Base-by-base conservation (phyloP, 1,284 basidiomycete genomes). In the Ceratobasidium sp. region DNA sequence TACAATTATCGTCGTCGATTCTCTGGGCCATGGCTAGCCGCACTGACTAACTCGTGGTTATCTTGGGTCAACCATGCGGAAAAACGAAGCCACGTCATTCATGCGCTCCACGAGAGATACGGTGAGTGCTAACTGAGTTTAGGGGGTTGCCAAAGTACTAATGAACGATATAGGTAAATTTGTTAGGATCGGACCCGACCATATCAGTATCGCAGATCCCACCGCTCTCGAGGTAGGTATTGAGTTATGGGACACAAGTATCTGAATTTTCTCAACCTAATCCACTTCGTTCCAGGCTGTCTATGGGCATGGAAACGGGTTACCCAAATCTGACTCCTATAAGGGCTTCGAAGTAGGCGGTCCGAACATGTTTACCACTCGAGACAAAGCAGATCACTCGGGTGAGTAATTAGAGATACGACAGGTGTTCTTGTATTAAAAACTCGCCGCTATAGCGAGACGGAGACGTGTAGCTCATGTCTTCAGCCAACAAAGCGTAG, bases 381-480 rank as follows among this genome's bases (percentile, higher is more conserved):
- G 96, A 64, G 91, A 93, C 83, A 89, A 96, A 64, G 84, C 86
- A 5, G 94, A 96, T 81, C 96, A 98, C 85, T 89, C 95, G 0
- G 61, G 73, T 76, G 18, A 18, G 73, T 55, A 33, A 33, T 39
- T 39, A 6, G 15, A 20, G 33, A 55, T 44, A 26, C 6, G 40
- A 40, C 42, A 3, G 20, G 63, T 42, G 20, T 15, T 9, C 13
- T 15, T 2, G n/a, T 18, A 4, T 20, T 5, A 12, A 46, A 6
- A 51, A 51, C 49, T 55, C n/a, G 18, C 20, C 33, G 60, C 46
- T 70, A 61, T 73, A 77, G 91, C 95, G 77, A 97, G 97, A 86
- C 91, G 95, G 85, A 97, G 96, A 86, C 94, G 96, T 79, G 91
- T 97, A 55, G 93, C 94, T 1, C 92, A 96, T 85, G 94, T 96